Conservation (phyloP, 139 green algal species). For the Ostreobium quekettii region DNA sequence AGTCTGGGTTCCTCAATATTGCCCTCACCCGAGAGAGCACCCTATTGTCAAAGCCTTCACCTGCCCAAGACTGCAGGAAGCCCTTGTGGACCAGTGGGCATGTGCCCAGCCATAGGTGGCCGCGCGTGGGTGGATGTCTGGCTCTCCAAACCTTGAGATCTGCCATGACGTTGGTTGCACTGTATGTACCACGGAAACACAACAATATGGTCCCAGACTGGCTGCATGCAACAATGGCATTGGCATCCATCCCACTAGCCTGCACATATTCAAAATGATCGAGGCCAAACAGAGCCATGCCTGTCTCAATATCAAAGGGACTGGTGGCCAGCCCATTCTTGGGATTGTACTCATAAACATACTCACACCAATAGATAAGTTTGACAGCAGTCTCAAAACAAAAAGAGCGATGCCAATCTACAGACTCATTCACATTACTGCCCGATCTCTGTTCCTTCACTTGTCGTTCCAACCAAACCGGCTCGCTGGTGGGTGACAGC, state of each 20-base stretch:
- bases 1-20: not conserved
- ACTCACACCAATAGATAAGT: conserved; percentile 13
- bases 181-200: not conserved
- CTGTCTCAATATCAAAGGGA: not conserved
- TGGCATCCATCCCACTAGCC: not conserved
- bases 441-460: not conserved
- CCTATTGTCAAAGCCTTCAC: not conserved
- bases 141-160: not conserved
- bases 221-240: not conserved
- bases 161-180: not conserved
- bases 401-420: conserved; percentile 24
- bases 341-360: not conserved
- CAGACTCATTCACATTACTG: not conserved
- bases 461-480: not conserved
- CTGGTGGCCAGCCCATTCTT: not conserved
- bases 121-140: not conserved
- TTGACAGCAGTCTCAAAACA: conserved; percentile 39
- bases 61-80: not conserved
- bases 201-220: not conserved
- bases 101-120: not conserved
- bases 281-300: not conserved
- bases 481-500: not conserved
- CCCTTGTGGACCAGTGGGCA: not conserved
- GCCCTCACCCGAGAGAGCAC: not conserved
- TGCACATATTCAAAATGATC: not conserved